phyloP scores from a whole-genome alignment of 148 eudicot genomes.

The Chenopodium berlandieri region DNA sequence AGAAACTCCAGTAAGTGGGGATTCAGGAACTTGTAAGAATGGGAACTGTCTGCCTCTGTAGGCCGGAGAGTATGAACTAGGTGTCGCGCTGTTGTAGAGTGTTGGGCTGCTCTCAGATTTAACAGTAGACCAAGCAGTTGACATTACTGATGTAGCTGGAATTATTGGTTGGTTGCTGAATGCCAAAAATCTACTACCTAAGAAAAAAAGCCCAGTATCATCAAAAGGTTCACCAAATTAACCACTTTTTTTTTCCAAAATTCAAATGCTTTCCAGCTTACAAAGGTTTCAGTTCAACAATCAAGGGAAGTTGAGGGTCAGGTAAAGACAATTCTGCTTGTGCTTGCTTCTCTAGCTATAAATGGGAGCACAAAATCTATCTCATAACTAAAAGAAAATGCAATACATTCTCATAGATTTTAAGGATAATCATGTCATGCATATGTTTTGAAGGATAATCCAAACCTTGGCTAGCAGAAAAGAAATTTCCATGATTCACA shows the following conservation, averaged over 20 bases:
- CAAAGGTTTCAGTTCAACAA: neutral
- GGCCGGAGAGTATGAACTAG: slow-evolving; percentile 35
- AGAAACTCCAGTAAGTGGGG: slow-evolving; percentile 34
- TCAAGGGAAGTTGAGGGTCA: neutral
- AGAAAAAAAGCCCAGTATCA: neutral
- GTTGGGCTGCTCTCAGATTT: slow-evolving; percentile 41
- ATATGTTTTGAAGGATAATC: neutral
- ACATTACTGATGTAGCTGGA: slow-evolving; percentile 42
- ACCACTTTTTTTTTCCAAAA: neutral
- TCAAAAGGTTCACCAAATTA: neutral
- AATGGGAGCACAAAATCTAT: neutral
- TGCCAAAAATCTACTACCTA: slow-evolving; percentile 55
- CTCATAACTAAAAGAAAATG: neutral
- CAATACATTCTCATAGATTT: neutral
- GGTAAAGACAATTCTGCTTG: neutral
- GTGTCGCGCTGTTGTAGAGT: slow-evolving; percentile 27
- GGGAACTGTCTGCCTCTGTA: slow-evolving; percentile 50
- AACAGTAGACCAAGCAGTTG: slow-evolving; percentile 45
- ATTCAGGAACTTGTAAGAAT: slow-evolving; percentile 37
- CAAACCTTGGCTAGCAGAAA: slow-evolving; percentile 53
- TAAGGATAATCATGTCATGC: neutral
- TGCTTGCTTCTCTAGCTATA: neutral
- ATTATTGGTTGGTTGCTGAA: slow-evolving; percentile 44
- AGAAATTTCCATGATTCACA: slow-evolving; percentile 36
- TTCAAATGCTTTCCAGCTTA: neutral